Evolutionary conservation across 2,329 filamentous ascomycete genomes (phyloP).

Genomic region (Dothidotthia symphoricarpi): DNA sequence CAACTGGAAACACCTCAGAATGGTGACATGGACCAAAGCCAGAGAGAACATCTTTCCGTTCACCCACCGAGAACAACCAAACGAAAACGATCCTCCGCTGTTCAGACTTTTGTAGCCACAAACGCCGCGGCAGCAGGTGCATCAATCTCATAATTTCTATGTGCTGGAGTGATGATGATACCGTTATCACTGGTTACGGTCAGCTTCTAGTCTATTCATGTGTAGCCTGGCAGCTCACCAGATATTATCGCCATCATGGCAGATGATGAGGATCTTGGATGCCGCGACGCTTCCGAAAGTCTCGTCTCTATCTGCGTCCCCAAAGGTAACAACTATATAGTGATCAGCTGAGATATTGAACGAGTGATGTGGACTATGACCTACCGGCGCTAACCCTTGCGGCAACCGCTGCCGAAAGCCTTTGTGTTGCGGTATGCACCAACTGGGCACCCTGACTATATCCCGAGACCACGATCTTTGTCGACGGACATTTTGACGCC

Average conservation of each 20-base stretch:
- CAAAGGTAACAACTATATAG: constrained; percentile 36
- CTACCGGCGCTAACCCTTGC: constrained; percentile 24
- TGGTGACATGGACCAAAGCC: no score
- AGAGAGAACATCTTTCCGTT: no score
- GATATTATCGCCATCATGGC: constrained; percentile 39
- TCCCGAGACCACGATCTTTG: constrained; percentile 32
- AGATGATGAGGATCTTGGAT: constrained; percentile 37
- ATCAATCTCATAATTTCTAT: constrained; percentile 28
- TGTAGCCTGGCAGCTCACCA: constrained; percentile 7
- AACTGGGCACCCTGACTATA: constrained; percentile 43
- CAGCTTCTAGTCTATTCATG: no score
- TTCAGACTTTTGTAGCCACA: constrained; percentile 12
- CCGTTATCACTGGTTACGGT: constrained; percentile 12
- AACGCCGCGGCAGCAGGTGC: constrained; percentile 24
- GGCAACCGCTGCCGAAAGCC: constrained; percentile 21
- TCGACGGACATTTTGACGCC: constrained; percentile 24
- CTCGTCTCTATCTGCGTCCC: constrained; percentile 37
- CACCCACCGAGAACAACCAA: no score
- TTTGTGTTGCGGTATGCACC: constrained; percentile 48
- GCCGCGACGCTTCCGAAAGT: constrained; percentile 28
- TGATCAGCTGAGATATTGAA: neutral
- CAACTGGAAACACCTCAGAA: no score
- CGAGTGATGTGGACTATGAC: neutral
- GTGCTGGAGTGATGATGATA: constrained; percentile 23
- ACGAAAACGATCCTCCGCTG: no score